Base-by-base conservation (phyloP, 2,329 filamentous ascomycete species). In the Fusarium xyrophilum region DNA sequence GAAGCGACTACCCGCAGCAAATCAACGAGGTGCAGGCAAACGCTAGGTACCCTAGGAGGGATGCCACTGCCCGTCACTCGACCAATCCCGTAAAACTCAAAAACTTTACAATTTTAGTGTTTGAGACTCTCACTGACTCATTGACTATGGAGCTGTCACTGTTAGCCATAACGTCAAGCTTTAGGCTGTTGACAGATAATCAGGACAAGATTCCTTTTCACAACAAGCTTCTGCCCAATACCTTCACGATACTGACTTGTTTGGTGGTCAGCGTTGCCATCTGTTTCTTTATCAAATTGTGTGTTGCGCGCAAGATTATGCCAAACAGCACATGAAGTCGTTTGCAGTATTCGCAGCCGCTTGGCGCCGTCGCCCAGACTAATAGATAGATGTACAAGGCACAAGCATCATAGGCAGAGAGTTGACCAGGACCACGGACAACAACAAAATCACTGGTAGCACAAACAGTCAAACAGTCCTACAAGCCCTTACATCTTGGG, bases 101-200 rank as follows among this genome's bases (percentile, higher is more conserved):
- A 25, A 25, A 25, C 25, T 7, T 25, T 25, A 25, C 25, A 6
- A 25, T 25, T 25, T 25, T 6, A 5, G 25, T 25, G 25, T 7
- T 25, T 25, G 25, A 25, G 25, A 25, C 25, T 25, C 4, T 32
- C 14, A 0, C 0, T 19, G 3, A 12, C 12, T 7, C 15, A 7
- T 28, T 27, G 0, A 9, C 10, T 28, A 7, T 2, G 4, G 9
- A 28, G 25, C 3, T 28, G 9, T 1, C 15, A 11, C 3, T 28
- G 9, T 1, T 15, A 11, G 14, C 6, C 14, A 23, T 15, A 11
- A 40, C 21, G 6, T 23, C 11, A 23, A 23, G 4, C n/a, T 17
- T 15, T 15, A 7, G 8, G 13, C n/a, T 21, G 4, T 11, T 7
- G 11, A 23, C n/a, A 39, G 21, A 40, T 15, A 7, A 40, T 0